Base-by-base conservation (phyloP, 495 filamentous ascomycete genomes). In the Penicillium psychrofluorescens region DNA sequence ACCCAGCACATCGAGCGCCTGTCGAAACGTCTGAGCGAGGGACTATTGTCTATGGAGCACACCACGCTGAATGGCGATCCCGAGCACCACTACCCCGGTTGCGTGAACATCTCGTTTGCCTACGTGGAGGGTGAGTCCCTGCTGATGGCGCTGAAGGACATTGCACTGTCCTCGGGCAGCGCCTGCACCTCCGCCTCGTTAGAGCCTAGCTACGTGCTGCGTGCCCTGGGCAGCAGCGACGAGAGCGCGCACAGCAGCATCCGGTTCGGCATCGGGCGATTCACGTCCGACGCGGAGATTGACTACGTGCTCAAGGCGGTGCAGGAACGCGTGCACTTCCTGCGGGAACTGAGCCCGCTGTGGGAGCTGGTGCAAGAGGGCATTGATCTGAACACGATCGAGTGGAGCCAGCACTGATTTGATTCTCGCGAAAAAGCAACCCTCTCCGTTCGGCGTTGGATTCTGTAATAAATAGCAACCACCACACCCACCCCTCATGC, bases 321-420 rank as follows among this genome's bases (percentile, higher is more conserved):
- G 12, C 78, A 73, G 60, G 88, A 90, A 52, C 79, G 92, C 35
- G 92, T 98, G 31, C 80, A 78, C 11, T 95, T 97, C 73, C 74
- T 98, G 56, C 77, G 92, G 53, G 92, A 98, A 73, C 74, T 99
- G 59, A 95, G 89, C 62, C 92, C 92, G 41, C 67, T 99, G 51
- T 99, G 92, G 92, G 92, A 99, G 69, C 65, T 99, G 47, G 92
- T 99, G 10, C 94, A 99, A 67, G 94, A 97, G 65, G 92, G 92
- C 2, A 76, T 97, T 51, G 92, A 92, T 51, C 67, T 99, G 59
- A 89, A 91, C 64, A 95, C 86, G 41, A 99, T 99, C 60, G 83
- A 99, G 68, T 99, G 92, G 92, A 92, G 84, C 53, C 88, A 95
- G 69, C 94, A 61, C 49, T 61, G 35, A 53, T 40, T 22, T 22